phyloP scores from a whole-genome alignment of 1,284 basidiomycete genomes.

The Puccinia novopanici region DNA sequence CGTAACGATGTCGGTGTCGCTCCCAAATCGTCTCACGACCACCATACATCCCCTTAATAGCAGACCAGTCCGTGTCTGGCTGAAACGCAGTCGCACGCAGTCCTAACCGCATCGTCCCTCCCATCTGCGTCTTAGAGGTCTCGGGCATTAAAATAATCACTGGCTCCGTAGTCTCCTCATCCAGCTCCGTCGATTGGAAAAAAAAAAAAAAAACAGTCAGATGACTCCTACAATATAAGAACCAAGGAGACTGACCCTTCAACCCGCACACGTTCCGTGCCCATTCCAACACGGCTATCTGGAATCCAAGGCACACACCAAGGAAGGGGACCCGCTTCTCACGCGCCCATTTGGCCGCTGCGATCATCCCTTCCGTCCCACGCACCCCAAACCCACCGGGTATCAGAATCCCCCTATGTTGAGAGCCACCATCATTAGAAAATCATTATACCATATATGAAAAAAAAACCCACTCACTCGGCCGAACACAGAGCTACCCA shows the following conservation, averaged over 20 bases:
- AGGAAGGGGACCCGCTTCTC: conserved; percentile 93
- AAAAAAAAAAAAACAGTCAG: background rate
- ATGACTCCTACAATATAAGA: background rate
- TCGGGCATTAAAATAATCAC: conserved; percentile 98
- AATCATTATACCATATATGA: no score
- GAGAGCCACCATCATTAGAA: no score
- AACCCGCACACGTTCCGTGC: conserved; percentile 81
- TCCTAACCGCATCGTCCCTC: conserved; percentile 96
- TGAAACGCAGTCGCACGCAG: conserved; percentile 77
- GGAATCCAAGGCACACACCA: conserved; percentile 97
- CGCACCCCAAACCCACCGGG: conserved; percentile 93
- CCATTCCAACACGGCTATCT: conserved; percentile 94
- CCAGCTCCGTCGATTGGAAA: conserved; percentile 77
- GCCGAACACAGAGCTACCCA: conserved; percentile 91
- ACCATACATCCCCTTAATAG: conserved; percentile 80
- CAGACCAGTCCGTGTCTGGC: conserved; percentile 62
- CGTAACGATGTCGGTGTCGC: conserved; percentile 93
- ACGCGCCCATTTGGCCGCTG: conserved; percentile 93
- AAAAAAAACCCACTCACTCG: conserved; percentile 67
- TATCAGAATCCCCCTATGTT: conserved; percentile 79
- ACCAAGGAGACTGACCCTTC: conserved; percentile 67
- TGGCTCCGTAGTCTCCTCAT: conserved; percentile 66
- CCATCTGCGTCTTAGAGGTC: conserved; percentile 95
- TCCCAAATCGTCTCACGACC: conserved; percentile 86
- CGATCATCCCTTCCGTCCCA: conserved; percentile 95